phyloP scores from a whole-genome alignment of 2,329 filamentous ascomycete species.

The Calcarisporium arbuscula region DNA sequence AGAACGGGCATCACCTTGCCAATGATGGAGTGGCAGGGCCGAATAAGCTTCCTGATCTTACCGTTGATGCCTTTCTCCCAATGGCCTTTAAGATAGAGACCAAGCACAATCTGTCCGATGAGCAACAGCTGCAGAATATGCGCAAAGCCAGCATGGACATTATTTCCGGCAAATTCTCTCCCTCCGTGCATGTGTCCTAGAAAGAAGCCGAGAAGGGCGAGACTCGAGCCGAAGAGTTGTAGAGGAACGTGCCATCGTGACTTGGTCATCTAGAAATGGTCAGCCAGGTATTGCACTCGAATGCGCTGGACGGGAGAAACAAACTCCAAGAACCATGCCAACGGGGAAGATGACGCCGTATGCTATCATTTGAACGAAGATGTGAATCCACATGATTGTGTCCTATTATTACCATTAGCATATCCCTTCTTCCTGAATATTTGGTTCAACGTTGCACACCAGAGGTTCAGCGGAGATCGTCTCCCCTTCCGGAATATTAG shows the following conservation, averaged over 20 bases:
- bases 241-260: constrained; percentile 92
- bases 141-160: constrained; percentile 78
- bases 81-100: constrained; percentile 83
- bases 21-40: constrained; percentile 69
- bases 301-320: too few species aligned
- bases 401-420: constrained; percentile 49
- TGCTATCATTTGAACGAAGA: constrained; percentile 76
- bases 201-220: constrained; percentile 81
- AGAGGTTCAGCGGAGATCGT: constrained; percentile 67
- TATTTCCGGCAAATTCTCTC: constrained; percentile 68
- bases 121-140: constrained; percentile 75
- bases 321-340: constrained; percentile 90
- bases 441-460: constrained; percentile 47
- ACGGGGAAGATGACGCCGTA: constrained; percentile 91
- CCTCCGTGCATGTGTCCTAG: constrained; percentile 88
- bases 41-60: constrained; percentile 65
- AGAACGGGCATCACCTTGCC: constrained; percentile 84
- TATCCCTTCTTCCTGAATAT: not conserved
- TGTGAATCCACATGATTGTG: constrained; percentile 86
- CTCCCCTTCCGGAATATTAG: constrained; percentile 61
- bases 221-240: constrained; percentile 65
- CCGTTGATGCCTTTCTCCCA: constrained; percentile 79
- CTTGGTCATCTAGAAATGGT: constrained; percentile 62
- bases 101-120: constrained; percentile 68
- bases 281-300: constrained; percentile 5